Evolutionary conservation across 441 rosid genomes (phyloP), one percentile per base, ranked within the genome.

Genomic region (Gossypium trilobum): DNA sequence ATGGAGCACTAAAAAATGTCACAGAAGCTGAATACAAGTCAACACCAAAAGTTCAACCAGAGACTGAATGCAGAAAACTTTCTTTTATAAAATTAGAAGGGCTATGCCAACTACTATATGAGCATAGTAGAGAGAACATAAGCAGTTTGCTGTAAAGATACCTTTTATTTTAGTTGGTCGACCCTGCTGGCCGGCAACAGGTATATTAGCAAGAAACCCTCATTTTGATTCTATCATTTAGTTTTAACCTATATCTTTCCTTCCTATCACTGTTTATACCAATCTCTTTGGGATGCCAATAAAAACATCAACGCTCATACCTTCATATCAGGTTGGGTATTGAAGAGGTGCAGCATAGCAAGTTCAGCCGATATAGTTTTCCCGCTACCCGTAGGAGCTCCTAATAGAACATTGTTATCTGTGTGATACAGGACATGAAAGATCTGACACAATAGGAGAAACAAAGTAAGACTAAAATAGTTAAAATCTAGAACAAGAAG

Each of bases 381-480:
- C 73, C 99, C 99, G 85, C 98, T 95, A 78, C 99, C 99, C 67
- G 99, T 93, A 22, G 99, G 99, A 80, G 99, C 98, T 82, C 99
- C 99, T 70, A 95, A 85, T 65, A 93, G 91, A 75, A 93, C 97
- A 82, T 90, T 93, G 80, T 85, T 85, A 85, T 95, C 97, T 61
- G 95, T 86, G 85, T 95, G 98, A 82, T 91, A 91, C 67, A 95
- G 84, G 55, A 86, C 88, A 82, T 95, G 99, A 75, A 95, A 95
- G 39, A 78, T 84, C 99, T 95, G 92, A 84, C 81, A 78, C 31
- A 50, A 61, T 31, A 79, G 74, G 81, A 79, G 77, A 64, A 76
- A 46, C 29, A 72, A 42, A 57, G 5, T 67, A 75, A 33, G 64
- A 55, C 60, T 31, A 39, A 31, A 19, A 74, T 5, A 57, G 71